Percentiles rank a stretch among this genome's conserved stretches.
Conservation (phyloP, 805 yeast species). For the Starmerella vaccinii region DNA sequence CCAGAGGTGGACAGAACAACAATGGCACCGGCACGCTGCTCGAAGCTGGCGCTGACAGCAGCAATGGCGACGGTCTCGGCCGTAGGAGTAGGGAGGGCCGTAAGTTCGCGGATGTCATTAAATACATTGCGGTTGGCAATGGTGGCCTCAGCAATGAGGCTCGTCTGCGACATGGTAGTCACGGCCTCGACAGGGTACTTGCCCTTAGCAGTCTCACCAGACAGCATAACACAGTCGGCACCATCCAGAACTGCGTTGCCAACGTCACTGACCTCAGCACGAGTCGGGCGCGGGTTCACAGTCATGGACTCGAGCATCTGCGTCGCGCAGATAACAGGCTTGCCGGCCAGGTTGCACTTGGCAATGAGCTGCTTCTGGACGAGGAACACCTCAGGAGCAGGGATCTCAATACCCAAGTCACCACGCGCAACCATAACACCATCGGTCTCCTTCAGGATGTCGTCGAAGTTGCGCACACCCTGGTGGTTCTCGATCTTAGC, state of each 20-base stretch:
- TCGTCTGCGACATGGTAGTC: slow-evolving; percentile 96
- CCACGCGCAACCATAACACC: slow-evolving; percentile 99
- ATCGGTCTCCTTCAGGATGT: slow-evolving; percentile 84
- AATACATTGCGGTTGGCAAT: slow-evolving; percentile 73
- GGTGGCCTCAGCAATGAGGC: slow-evolving; percentile 92
- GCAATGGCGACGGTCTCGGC: slow-evolving; percentile 96
- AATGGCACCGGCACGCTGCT: slow-evolving; percentile 93
- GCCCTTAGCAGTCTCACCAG: slow-evolving; percentile 99
- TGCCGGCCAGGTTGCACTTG: slow-evolving; percentile 97
- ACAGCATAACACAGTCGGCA: slow-evolving; percentile 99
- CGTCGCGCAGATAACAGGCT: slow-evolving; percentile 99
- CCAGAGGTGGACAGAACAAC: slow-evolving; percentile 93
- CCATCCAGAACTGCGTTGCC: slow-evolving; percentile 99
- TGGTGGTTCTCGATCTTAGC: slow-evolving; percentile 98
- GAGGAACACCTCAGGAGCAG: slow-evolving; percentile 96
- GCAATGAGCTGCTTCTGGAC: slow-evolving; percentile 99
- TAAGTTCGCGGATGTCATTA: slow-evolving; percentile 78
- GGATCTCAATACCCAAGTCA: slow-evolving; percentile 98
- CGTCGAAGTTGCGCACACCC: slow-evolving; percentile 99
- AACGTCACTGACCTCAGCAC: slow-evolving; percentile 98
- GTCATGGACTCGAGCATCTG: slow-evolving; percentile 99
- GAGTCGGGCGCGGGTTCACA: slow-evolving; percentile 98
- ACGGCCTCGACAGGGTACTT: slow-evolving; percentile 97
- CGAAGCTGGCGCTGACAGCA: slow-evolving; percentile 92
- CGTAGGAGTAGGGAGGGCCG: slow-evolving; percentile 81